phyloP scores from a whole-genome alignment of 495 filamentous ascomycete genomes.

The Xylaria grammica region DNA sequence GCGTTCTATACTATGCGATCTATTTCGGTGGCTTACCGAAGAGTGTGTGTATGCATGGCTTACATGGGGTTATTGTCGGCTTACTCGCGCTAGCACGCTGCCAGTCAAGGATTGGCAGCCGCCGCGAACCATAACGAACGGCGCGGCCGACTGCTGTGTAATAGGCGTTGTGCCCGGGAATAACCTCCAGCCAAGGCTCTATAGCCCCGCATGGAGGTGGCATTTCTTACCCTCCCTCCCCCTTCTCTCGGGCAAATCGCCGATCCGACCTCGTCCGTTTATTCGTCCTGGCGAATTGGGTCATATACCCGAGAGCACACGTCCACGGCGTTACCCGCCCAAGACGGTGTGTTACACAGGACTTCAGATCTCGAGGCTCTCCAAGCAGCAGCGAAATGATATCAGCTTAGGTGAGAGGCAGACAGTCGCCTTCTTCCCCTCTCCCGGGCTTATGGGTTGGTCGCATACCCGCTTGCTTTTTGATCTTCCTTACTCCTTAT shows the following conservation, averaged over 20 bases:
- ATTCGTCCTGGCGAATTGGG: background rate
- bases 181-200: background rate
- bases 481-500: background rate
- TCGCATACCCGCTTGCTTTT: background rate
- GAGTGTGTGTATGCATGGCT: background rate
- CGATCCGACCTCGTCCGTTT: background rate
- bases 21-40: background rate
- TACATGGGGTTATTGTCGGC: background rate
- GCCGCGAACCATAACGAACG: background rate
- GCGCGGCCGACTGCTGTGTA: background rate
- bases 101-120: background rate
- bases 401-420: background rate
- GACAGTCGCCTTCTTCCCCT: slow-evolving; percentile 7
- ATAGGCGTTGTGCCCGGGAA: background rate
- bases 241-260: background rate
- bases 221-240: slow-evolving; percentile 5
- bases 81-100: background rate
- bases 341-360: slow-evolving; percentile 4
- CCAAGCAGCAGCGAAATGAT: background rate
- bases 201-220: background rate
- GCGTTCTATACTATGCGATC: background rate
- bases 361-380: background rate
- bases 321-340: background rate
- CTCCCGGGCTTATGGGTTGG: background rate
- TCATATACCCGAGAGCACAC: background rate